Percentiles rank a stretch among this genome's conserved stretches.
These are phyloP conservation scores for Aegilops speltoides DNA, from an alignment of 176 grass and related monocot genomes.

Conservation along the genomic window DNA sequence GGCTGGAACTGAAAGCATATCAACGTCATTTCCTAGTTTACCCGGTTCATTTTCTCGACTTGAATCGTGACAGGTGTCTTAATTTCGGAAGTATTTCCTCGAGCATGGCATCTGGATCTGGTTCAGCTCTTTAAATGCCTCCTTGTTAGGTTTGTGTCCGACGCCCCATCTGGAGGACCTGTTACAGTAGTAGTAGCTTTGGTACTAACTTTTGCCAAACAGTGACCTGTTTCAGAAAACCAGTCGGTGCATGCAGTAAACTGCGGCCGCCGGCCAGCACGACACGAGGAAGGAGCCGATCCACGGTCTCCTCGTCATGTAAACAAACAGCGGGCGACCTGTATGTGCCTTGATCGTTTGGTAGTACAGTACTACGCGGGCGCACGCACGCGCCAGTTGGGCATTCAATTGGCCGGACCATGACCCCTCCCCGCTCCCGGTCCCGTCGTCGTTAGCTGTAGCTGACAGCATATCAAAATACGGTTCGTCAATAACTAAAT, in stretches of 20 bases:
- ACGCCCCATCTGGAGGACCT: too few relatives aligned
- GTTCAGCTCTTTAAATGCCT: slow-evolving; percentile 15
- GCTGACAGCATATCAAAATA: neutral
- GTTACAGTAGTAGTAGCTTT: too few relatives aligned
- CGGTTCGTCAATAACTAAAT: neutral
- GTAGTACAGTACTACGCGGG: neutral
- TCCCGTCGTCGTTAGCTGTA: neutral
- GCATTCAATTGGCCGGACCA: neutral
- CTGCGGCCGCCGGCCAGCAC: neutral
- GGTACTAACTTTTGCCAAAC: too few relatives aligned
- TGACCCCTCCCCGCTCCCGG: neutral
- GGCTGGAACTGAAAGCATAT: slow-evolving; percentile 28
- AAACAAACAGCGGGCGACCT: neutral
- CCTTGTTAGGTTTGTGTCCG: too few relatives aligned
- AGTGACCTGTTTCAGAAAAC: too few relatives aligned
- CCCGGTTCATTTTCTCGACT: slow-evolving; percentile 41
- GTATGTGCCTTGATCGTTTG: neutral
- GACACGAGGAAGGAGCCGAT: neutral
- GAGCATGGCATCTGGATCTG: too few relatives aligned
- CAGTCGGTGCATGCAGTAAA: neutral
- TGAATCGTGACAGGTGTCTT: slow-evolving; percentile 32
- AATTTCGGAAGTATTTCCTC: slow-evolving; percentile 14
- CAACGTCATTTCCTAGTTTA: slow-evolving; percentile 60
- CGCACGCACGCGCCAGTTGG: neutral
- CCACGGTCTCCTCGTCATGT: neutral